phyloP scores from a whole-genome alignment of 345 rosid species.

The Hibiscus tridactylites region DNA sequence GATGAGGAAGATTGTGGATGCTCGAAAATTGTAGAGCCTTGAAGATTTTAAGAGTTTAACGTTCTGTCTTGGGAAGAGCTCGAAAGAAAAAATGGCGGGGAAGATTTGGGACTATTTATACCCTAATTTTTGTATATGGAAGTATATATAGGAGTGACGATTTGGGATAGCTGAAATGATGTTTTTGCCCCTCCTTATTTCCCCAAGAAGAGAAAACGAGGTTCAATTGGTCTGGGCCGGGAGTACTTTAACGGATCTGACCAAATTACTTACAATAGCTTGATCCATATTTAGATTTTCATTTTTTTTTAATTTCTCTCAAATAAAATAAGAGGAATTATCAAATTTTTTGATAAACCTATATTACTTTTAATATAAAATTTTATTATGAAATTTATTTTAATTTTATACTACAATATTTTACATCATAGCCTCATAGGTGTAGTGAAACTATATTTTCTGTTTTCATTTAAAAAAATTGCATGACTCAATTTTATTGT shows the following conservation, averaged over 20 bases:
- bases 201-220: not conserved
- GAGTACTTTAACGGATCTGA: not conserved
- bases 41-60: constrained; percentile 16
- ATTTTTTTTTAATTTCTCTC: no score
- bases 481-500: no score
- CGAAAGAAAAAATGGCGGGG: constrained; percentile 37
- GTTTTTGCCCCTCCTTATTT: constrained; percentile 12
- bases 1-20: constrained; percentile 10
- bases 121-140: constrained; percentile 68
- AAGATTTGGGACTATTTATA: constrained; percentile 31
- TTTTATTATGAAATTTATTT: no score
- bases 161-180: constrained; percentile 16
- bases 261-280: not conserved
- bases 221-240: not conserved
- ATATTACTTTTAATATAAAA: no score
- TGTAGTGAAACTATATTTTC: no score
- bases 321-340: not conserved
- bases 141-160: constrained; percentile 54
- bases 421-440: no score
- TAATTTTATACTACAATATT: no score
- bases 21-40: constrained; percentile 3
- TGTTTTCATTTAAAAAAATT: no score
- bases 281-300: not conserved
- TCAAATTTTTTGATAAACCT: no score
- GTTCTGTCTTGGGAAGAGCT: constrained; percentile 13